Base-by-base conservation (phyloP, 2,329 filamentous ascomycete species). In the Helminthosporium solani region DNA sequence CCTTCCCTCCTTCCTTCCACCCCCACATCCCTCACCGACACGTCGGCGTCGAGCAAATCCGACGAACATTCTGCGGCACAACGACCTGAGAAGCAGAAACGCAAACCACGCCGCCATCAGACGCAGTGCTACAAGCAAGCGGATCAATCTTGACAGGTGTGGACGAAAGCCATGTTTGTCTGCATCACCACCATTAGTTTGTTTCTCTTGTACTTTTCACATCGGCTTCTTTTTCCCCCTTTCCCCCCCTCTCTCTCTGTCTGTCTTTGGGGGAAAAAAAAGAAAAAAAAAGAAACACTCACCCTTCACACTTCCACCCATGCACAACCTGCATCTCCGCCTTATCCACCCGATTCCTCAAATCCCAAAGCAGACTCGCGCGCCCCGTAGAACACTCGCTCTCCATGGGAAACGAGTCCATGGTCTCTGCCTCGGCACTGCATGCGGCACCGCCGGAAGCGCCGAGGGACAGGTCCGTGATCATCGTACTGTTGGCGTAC, bases 231-330 rank as follows among this genome's bases (percentile, higher is more conserved):
- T 4, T 31, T 31, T n/a, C 28, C 14, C 28, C 12, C 7, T 3
- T 14, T 14, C 28, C 7, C 28, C 14, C 12, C 25, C 27, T 41
- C 39, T n/a, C 4, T 9, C 33, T 7, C 19, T n/a, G 12, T 21
- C 19, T 3, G 15, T 3, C 8, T 7, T n/a, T 6, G 5, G 20
- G n/a, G 8, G 28, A 16, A 7, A 4, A 9, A 19, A 16, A 25
- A 34, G 33, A 16, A 16, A 34, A 15, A 33, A 23, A 36, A 35
- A 30, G 4, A 27, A n/a, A 7, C 12, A 58, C 61, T 44, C 45
- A 68, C 64, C 54, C 56, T 25, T 59, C 46, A 42, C 64, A 68
- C 16, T 33, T 38, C 63, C 63, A 68, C 6, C 47, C 49, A 47
- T 68, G 64, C 1, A 52, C 54, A 28, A 68, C 50, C 33, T 60